A percentile compares a stretch with the other conserved stretches of the same genome.
phyloP scores from a whole-genome alignment of 2,329 filamentous ascomycete species.

The Simplicillium sp. region DNA sequence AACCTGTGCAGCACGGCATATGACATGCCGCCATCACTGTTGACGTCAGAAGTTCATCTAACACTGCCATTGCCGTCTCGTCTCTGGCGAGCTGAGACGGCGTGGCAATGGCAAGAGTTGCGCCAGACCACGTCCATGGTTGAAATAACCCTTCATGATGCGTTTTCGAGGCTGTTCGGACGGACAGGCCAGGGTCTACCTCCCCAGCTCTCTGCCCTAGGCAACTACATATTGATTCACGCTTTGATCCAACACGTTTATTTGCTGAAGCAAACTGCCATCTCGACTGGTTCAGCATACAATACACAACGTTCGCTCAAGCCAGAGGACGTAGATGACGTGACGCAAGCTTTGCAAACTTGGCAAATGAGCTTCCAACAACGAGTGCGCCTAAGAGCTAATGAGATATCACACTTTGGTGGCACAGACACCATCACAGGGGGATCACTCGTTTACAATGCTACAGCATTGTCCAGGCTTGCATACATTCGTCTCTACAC shows the following conservation, averaged over 20 bases:
- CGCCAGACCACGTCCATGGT: constrained; percentile 38
- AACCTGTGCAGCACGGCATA: constrained; percentile 54
- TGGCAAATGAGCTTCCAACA: constrained; percentile 52
- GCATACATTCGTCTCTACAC: constrained; percentile 59
- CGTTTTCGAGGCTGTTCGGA: constrained; percentile 44
- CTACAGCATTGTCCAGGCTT: constrained; percentile 48
- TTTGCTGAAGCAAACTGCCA: constrained; percentile 53
- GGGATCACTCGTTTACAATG: constrained; percentile 57
- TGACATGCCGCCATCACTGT: constrained; percentile 45
- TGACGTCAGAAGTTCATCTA: constrained; percentile 51
- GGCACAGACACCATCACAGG: constrained; percentile 42
- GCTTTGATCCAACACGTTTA: constrained; percentile 65
- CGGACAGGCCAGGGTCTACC: constrained; percentile 38
- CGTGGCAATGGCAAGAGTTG: constrained; percentile 52
- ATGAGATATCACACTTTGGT: constrained; percentile 34
- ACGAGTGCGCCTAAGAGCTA: constrained; percentile 39
- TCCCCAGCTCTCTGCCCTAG: constrained; percentile 46
- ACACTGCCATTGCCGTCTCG: constrained; percentile 43
- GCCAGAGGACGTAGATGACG: constrained; percentile 46
- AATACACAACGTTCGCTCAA: constrained; percentile 40
- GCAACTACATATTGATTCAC: constrained; percentile 64
- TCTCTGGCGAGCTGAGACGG: constrained; percentile 46
- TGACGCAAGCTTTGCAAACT: constrained; percentile 43
- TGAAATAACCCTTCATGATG: constrained; percentile 47
- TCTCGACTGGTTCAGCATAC: constrained; percentile 37